Percentiles rank a stretch among this genome's conserved stretches.
Conservation (phyloP, 2,329 filamentous ascomycete species). For the Amauroascus niger region DNA sequence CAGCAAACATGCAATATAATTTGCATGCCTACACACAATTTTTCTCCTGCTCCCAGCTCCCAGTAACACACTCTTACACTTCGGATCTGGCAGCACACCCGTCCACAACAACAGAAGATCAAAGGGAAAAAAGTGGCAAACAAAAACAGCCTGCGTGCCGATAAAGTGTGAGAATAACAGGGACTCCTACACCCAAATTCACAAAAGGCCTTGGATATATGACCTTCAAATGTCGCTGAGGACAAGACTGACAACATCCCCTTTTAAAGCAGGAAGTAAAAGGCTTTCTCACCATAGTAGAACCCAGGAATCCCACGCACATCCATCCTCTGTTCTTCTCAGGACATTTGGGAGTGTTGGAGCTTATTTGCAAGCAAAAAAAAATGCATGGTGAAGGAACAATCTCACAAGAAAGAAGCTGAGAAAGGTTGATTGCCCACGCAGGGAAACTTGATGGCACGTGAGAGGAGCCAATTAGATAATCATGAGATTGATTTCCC, state of each 20-base stretch:
- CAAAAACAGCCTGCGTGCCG: too few species aligned
- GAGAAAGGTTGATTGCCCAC: not conserved
- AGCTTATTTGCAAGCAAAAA: not conserved
- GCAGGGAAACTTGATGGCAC: not conserved
- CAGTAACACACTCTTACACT: too few species aligned
- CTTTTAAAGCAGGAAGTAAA: not conserved
- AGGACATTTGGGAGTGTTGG: not conserved
- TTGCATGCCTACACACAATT: not conserved
- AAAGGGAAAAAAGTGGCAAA: too few species aligned
- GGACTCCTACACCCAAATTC: too few species aligned
- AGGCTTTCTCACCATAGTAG: slow-evolving; percentile 42
- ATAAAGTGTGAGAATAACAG: too few species aligned
- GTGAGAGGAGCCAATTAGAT: not conserved
- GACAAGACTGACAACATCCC: not conserved
- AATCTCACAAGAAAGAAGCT: not conserved
- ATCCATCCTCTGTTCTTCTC: not conserved
- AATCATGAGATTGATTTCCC: not conserved
- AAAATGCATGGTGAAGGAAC: not conserved
- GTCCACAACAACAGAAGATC: too few species aligned
- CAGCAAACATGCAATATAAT: not conserved
- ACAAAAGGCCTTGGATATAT: not conserved
- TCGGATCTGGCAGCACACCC: too few species aligned
- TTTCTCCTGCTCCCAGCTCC: not conserved
- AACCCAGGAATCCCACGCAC: slow-evolving; percentile 41
- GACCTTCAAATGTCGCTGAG: not conserved